Percentiles rank a stretch among this genome's conserved stretches.
Evolutionary conservation across 2,329 filamentous ascomycete genomes (phyloP).

Genomic region (Aspergillus proliferans): DNA sequence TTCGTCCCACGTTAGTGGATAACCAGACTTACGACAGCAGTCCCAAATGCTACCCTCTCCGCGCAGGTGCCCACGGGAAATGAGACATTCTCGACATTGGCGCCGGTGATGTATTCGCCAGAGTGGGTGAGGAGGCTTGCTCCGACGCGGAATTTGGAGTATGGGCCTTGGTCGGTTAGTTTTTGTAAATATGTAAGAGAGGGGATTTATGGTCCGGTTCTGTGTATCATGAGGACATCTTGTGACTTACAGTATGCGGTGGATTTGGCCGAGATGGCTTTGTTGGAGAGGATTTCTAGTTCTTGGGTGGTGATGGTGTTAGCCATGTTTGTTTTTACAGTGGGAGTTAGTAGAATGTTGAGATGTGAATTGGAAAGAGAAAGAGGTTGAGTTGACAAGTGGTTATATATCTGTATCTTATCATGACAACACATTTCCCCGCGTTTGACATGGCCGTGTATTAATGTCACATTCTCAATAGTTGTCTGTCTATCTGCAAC

Average conservation of each 20-base stretch:
- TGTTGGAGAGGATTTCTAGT: constrained; percentile 56
- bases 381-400: background rate
- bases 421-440: constrained; percentile 1
- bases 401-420: constrained; percentile 2
- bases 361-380: background rate
- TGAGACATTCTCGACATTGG: constrained; percentile 87
- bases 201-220: background rate
- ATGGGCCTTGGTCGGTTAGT: constrained; percentile 53
- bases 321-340: constrained; percentile 14
- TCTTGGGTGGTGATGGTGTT: constrained; percentile 53
- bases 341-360: background rate
- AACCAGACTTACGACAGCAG: constrained; percentile 54
- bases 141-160: constrained; percentile 88
- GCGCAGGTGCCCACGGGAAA: constrained; percentile 96
- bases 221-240: background rate
- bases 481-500: background rate
- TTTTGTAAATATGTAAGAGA: background rate
- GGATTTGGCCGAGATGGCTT: constrained; percentile 65
- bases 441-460: background rate
- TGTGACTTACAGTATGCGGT: constrained; percentile 66
- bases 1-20: background rate
- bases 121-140: constrained; percentile 63
- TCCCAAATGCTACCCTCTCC: constrained; percentile 81
- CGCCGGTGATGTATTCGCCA: constrained; percentile 60
- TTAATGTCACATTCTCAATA: background rate